Evolutionary conservation across 768 basidiomycete species (phyloP), one percentile per base, ranked within the genome.

Genomic region (Cantharellus anzutake): DNA sequence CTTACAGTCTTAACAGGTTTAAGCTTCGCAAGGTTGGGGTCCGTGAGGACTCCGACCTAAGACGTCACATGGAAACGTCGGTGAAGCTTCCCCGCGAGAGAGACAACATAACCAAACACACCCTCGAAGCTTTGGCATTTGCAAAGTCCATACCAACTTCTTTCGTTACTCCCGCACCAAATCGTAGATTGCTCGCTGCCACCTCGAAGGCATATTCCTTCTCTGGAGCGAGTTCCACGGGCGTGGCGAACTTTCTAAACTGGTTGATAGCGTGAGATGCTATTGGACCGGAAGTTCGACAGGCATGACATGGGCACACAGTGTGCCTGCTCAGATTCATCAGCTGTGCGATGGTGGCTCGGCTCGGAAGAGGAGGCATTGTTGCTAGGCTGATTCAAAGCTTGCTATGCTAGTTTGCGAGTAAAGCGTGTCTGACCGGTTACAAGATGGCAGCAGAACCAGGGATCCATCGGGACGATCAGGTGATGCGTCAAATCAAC

Each of bases 61-160:
- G 11, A 11, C 44, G 29, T 55, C 7, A 55, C 35, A 11, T 11
- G 52, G 7, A 11, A 11, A 37, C 35, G 38, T 55, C 35, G 53
- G n/a, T 29, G 3, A 14, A 41, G 11, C 34, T 42, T 56, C 40
- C 51, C 14, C 11, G 56, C 58, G 63, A 55, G 4, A 40, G 48
- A 51, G 14, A 29, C n/a, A 14, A 34, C 20, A 58, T 37, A 42
- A n/a, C 3, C 41, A 2, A 7, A 53, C 68, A n/a, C 64, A 84
- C 88, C 77, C 88, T 90, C 65, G 80, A 78, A 4, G 91, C 89
- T 60, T 83, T 85, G 86, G 89, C 84, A 72, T 93, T 93, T 76
- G 85, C 86, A 65, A 93, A 76, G 70, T 92, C 91, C 84, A 92
- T 89, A 41, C 90, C 91, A 38, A 93, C 85, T 70, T 93, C 90